These are phyloP conservation scores for Abrus pulchellus DNA, from an alignment of 306 rosid species.

Conservation along the genomic window DNA sequence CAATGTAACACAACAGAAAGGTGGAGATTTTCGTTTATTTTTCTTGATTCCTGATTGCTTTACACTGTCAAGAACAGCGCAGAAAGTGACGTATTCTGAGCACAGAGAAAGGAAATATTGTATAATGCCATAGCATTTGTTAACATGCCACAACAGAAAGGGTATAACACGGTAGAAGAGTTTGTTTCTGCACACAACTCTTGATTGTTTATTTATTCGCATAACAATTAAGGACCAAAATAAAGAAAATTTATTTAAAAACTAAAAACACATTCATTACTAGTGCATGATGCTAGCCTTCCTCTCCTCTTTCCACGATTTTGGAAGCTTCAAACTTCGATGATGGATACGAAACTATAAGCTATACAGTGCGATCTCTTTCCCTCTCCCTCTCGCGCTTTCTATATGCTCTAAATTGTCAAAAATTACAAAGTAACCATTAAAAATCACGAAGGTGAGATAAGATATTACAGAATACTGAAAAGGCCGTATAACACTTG, in stretches of 20 bases:
- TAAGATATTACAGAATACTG: not conserved
- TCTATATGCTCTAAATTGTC: not conserved
- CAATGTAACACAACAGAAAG: too few relatives aligned
- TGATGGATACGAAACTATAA: not conserved
- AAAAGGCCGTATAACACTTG: not conserved
- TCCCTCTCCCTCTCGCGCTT: not conserved
- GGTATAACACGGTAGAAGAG: not conserved
- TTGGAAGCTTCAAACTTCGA: not conserved
- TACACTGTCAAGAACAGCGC: too few relatives aligned
- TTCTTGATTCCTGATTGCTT: too few relatives aligned
- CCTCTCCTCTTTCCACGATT: not conserved
- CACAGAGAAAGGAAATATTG: too few relatives aligned
- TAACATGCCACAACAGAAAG: not conserved
- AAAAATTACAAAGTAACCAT: not conserved
- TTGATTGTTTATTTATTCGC: not conserved
- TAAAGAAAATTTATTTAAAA: not conserved
- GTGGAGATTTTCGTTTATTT: too few relatives aligned
- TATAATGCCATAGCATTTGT: too few relatives aligned
- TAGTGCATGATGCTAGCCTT: not conserved
- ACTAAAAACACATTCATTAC: not conserved
- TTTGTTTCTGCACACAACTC: not conserved
- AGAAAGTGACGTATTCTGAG: too few relatives aligned
- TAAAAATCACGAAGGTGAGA: not conserved
- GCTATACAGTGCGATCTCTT: not conserved
- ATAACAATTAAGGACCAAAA: not conserved